Base-by-base conservation (phyloP, 805 yeast genomes). In the Myxozyma kluyveri region DNA sequence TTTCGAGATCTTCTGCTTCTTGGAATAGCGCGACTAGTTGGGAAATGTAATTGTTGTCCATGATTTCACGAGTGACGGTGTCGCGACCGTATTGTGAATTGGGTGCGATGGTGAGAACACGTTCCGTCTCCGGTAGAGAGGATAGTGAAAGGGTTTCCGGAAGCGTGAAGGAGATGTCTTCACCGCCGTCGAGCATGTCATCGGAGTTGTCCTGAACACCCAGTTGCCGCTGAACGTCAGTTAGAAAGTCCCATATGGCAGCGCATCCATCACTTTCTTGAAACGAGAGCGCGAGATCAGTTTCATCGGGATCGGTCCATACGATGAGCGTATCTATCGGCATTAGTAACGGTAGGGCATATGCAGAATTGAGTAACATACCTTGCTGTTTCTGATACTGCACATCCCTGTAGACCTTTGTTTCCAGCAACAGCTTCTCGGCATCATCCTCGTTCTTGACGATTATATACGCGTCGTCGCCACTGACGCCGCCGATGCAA, bases 251-350 rank as follows among this genome's bases (percentile, higher is more conserved):
- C 62, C 96, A 88, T 40, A 90, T 64, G 4, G 82, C 79, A 10
- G 86, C 79, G 68, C 99, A 91, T 0, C 97, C 98, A 42, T 84
- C 85, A 32, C 87, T 82, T 63, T 89, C 97, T 67, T 91, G 96
- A 67, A 91, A 91, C 42, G 95, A 85, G 22, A 91, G 73, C 1
- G 98, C 98, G 57, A 88, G 80, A 44, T 62, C 65, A 2, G 53
- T 48, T 14, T 52, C 63, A 67, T 88, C 95, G 2, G 70, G 63
- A 63, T 88, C 96, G 7, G 95, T 86, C 98, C 98, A 91, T 19
- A 91, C 96, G 7, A 91, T 88, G 43, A 91, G 72, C 0, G 97
- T 89, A 52, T 89, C 97, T 59, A 37, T 10, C 5, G n/a, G 24
- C 37, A 14, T 4, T 10, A 47, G 29, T 14, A 41, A 36, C 4